A percentile compares a stretch with the other conserved stretches of the same genome.
Conservation (phyloP, 2,329 filamentous ascomycete species). For the Ascochyta koolunga region DNA sequence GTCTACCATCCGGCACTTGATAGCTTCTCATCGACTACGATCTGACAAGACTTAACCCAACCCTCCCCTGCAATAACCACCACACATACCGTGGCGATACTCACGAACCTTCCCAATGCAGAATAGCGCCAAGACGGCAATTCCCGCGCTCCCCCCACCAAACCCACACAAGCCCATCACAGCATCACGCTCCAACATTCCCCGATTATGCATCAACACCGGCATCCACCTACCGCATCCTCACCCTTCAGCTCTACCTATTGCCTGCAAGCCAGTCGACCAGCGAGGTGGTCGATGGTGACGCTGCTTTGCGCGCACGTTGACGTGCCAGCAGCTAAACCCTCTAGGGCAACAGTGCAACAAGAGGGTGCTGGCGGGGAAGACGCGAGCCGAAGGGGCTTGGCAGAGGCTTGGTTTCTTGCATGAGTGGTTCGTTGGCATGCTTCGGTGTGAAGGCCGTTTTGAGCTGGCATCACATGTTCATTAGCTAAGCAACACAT, state of each 20-base stretch:
- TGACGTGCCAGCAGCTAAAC: neutral
- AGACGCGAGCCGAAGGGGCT: neutral
- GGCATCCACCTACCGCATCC: neutral
- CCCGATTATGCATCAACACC: neutral
- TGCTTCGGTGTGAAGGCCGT: neutral
- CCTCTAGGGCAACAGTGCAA: neutral
- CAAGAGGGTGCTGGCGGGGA: conserved; percentile 2
- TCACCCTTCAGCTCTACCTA: neutral
- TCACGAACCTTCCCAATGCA: neutral
- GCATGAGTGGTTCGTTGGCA: neutral
- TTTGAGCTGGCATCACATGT: neutral
- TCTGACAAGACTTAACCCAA: neutral
- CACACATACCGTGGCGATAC: neutral
- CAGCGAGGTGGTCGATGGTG: neutral
- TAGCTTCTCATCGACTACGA: neutral
- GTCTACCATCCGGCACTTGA: neutral
- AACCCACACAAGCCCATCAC: neutral
- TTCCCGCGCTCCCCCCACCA: conserved; percentile 2
- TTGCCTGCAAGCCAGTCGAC: neutral
- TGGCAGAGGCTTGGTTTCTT: neutral
- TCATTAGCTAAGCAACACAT: neutral
- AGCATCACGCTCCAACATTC: neutral
- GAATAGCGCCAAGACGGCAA: neutral
- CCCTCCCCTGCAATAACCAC: neutral
- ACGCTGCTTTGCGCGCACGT: conserved; percentile 7